phyloP scores from a whole-genome alignment of 495 filamentous ascomycete species.

The Penicillium psychrofluorescens region DNA sequence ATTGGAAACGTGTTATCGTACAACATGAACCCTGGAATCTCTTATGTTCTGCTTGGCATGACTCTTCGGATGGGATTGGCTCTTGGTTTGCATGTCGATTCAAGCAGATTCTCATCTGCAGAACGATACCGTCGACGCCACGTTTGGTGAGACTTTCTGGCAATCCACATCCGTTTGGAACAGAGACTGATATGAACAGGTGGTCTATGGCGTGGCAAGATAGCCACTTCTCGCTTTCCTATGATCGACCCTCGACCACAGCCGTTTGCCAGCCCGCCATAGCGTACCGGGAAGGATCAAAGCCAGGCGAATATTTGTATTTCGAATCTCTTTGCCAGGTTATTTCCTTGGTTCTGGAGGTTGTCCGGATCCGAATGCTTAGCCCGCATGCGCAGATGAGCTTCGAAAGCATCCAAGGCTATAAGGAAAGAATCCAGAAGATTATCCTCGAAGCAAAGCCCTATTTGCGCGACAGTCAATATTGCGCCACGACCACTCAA shows the following conservation, averaged over 20 bases:
- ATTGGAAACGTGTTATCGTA: conserved; percentile 56
- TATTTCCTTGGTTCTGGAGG: conserved; percentile 45
- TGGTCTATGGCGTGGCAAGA: conserved; percentile 61
- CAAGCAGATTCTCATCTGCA: conserved; percentile 35
- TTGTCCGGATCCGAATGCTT: conserved; percentile 49
- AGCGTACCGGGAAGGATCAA: conserved; percentile 32
- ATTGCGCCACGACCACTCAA: conserved; percentile 40
- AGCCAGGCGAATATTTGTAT: conserved; percentile 38
- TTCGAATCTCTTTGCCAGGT: conserved; percentile 48
- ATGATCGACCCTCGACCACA: conserved; percentile 49
- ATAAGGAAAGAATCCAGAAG: conserved; percentile 42
- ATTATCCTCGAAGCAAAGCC: conserved; percentile 47
- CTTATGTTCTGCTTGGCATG: conserved; percentile 51
- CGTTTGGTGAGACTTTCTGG: conserved; percentile 26
- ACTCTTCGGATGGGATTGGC: conserved; percentile 52
- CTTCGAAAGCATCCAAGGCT: conserved; percentile 39
- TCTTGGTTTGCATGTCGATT: conserved; percentile 48
- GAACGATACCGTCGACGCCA: conserved; percentile 34
- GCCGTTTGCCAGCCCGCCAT: conserved; percentile 43
- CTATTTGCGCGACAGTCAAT: conserved; percentile 42
- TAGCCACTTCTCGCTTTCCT: conserved; percentile 52
- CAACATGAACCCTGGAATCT: conserved; percentile 59
- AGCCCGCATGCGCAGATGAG: conserved; percentile 35
- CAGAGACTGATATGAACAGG: conserved; percentile 17
- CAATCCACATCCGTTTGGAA: neutral